Evolutionary conservation across 192 early-diverging fungal genomes (phyloP).

Genomic region (Cetraspora pellucida): DNA sequence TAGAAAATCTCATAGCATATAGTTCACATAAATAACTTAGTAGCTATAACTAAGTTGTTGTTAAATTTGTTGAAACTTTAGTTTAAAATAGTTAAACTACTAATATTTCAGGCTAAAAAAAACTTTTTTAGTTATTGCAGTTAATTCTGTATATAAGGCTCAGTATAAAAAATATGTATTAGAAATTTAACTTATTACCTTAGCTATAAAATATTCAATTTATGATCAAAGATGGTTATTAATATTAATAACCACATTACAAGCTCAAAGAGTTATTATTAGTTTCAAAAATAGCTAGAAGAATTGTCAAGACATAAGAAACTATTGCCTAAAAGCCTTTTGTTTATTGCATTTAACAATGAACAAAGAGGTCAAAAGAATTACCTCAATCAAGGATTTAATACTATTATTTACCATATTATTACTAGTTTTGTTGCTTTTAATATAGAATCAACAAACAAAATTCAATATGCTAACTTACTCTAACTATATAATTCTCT

Average conservation of each 20-base stretch:
- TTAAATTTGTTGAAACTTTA: neutral
- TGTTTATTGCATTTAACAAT: neutral
- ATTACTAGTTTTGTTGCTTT: neutral
- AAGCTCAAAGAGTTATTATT: too few relatives aligned
- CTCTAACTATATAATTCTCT: neutral
- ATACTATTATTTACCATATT: neutral
- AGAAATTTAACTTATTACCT: too few relatives aligned
- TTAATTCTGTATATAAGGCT: neutral
- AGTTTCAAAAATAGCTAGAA: too few relatives aligned
- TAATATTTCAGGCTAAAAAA: neutral
- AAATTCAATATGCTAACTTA: neutral
- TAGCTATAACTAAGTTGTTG: neutral
- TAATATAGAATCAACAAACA: neutral
- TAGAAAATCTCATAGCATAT: neutral
- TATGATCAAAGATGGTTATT: neutral
- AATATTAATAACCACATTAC: neutral
- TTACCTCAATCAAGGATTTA: neutral
- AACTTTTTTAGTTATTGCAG: neutral
- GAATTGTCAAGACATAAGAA: neutral
- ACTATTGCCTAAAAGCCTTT: neutral
- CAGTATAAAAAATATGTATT: neutral
- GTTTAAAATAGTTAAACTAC: neutral
- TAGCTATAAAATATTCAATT: neutral
- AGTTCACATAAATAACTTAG: neutral
- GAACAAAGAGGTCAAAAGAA: neutral